phyloP scores from a whole-genome alignment of 2,329 filamentous ascomycete species.

The Tolypocladium nubicola region DNA sequence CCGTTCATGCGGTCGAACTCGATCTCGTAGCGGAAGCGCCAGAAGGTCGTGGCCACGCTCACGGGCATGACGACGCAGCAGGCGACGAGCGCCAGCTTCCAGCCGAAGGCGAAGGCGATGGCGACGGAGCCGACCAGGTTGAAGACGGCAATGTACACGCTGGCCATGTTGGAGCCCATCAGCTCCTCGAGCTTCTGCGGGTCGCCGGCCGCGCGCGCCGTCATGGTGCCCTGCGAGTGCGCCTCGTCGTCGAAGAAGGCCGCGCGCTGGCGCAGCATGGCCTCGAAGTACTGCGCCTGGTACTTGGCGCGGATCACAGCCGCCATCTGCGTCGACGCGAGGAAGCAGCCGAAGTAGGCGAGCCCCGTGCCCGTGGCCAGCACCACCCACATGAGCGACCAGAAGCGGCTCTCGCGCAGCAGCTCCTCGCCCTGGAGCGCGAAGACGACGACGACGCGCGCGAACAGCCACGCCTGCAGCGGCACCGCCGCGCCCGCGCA shows the following conservation, averaged over 20 bases:
- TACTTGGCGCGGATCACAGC: conserved; percentile 41
- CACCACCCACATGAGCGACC: conserved; percentile 55
- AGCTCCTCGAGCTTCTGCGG: conserved; percentile 52
- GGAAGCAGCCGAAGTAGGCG: conserved; percentile 35
- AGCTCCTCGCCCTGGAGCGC: conserved; percentile 19
- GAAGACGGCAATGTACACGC: conserved; percentile 53
- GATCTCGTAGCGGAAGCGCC: conserved; percentile 47
- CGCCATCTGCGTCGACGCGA: conserved; percentile 32
- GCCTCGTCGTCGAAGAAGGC: conserved; percentile 51
- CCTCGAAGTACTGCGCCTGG: conserved; percentile 49
- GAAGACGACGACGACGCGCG: conserved; percentile 41
- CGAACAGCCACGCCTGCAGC: conserved; percentile 45
- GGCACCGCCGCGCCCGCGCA: conserved; percentile 33
- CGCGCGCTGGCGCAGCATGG: conserved; percentile 46
- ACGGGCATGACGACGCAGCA: conserved; percentile 49
- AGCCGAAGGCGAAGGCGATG: conserved; percentile 62
- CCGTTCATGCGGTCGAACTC: conserved; percentile 60
- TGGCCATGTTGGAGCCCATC: conserved; percentile 51
- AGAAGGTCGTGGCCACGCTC: conserved; percentile 35
- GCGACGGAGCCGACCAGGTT: conserved; percentile 53
- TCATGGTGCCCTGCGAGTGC: conserved; percentile 50
- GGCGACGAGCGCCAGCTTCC: conserved; percentile 64
- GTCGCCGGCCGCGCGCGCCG: conserved; percentile 43
- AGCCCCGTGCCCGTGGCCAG: conserved; percentile 42
- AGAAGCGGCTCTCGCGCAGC: conserved; percentile 41